Percentiles rank a stretch among this genome's conserved stretches.
Conservation (phyloP, 768 basidiomycete genomes). For the Strobilomyces dryophilus region DNA sequence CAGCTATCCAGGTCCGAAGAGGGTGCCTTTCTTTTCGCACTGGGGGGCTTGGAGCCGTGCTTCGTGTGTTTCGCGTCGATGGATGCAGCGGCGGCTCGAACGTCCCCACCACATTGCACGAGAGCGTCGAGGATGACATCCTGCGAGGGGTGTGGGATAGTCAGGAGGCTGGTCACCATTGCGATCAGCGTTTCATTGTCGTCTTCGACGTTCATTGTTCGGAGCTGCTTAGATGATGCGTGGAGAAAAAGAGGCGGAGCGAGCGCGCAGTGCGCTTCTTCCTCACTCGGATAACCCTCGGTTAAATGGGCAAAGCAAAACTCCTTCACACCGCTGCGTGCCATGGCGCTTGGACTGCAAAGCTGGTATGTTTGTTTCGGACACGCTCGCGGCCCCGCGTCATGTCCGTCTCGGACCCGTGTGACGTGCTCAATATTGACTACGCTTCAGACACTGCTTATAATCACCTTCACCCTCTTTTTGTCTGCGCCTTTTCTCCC, state of each 20-base stretch:
- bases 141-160: slow-evolving; percentile 30
- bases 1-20: slow-evolving; percentile 47
- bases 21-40: slow-evolving; percentile 47
- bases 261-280: background rate
- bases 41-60: slow-evolving; percentile 12
- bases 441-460: slow-evolving; percentile 9
- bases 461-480: slow-evolving; percentile 6
- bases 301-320: slow-evolving; percentile 9
- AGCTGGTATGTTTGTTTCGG: slow-evolving; percentile 7
- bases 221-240: background rate
- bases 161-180: slow-evolving; percentile 58
- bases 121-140: slow-evolving; percentile 55
- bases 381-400: background rate
- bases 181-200: slow-evolving; percentile 72
- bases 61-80: slow-evolving; percentile 29
- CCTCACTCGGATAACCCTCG: background rate
- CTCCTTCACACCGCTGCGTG: background rate
- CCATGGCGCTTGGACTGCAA: background rate
- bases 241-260: background rate
- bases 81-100: slow-evolving; percentile 43
- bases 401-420: background rate
- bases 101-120: slow-evolving; percentile 52
- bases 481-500: slow-evolving; percentile 2
- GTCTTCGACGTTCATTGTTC: slow-evolving; percentile 19
- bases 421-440: background rate